phyloP scores from a whole-genome alignment of 257 asterid species.

The Plantago major region DNA sequence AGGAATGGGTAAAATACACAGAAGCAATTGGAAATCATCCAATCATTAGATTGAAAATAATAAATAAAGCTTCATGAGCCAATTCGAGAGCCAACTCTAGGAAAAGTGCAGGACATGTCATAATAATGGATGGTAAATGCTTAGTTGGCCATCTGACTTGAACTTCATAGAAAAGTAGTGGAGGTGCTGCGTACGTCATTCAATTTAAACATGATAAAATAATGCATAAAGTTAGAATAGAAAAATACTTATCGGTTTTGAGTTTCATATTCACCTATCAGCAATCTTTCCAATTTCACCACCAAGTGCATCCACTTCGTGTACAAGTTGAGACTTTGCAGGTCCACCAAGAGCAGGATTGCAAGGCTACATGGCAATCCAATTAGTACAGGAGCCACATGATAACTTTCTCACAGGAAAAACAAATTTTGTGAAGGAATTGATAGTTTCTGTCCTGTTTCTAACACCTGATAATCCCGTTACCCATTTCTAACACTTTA shows the following conservation, averaged over 20 bases:
- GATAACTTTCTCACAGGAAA: no score
- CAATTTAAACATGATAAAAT: neutral
- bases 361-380: slow-evolving; percentile 72
- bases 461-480: no score
- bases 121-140: slow-evolving; percentile 11
- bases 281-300: slow-evolving; percentile 93
- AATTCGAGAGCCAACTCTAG: no score
- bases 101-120: neutral
- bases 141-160: neutral
- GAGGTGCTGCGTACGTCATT: neutral
- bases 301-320: slow-evolving; percentile 99
- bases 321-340: slow-evolving; percentile 97
- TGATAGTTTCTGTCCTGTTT: no score
- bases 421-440: no score
- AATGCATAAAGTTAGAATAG: neutral
- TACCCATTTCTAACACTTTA: no score
- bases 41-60: no score
- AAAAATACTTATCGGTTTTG: no score
- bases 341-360: slow-evolving; percentile 99
- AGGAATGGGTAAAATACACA: no score
- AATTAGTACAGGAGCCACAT: no score
- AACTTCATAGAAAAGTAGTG: neutral
- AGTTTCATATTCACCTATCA: slow-evolving; percentile 64
- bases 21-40: no score
- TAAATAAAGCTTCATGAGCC: no score